Base-by-base conservation (phyloP, 75 land plant genomes). In the Isoetes taiwanensis region DNA sequence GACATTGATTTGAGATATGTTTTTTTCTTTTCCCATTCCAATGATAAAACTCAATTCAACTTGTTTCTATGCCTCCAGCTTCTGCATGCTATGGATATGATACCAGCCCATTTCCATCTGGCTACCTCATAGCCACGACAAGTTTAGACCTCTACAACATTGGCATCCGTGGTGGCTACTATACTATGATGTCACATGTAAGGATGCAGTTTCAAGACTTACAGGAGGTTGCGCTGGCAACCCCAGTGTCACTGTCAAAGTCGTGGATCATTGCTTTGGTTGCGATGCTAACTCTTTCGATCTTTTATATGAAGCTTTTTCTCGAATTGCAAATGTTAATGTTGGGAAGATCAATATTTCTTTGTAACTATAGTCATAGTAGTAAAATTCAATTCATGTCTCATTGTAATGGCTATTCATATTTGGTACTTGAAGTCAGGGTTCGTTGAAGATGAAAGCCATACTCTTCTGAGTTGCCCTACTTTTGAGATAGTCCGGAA, bases 61-160 rank as follows among this genome's bases (percentile, higher is more conserved):
- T n/a, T n/a, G n/a, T n/a, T n/a, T n/a, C n/a, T n/a, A n/a, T n/a
- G n/a, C n/a, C n/a, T n/a, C n/a, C 71, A 82, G 85, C 85, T 1
- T 72, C 79, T 0, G 62, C 52, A 0, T 82, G 85, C 57, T 67
- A 72, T 30, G 82, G 85, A 3, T 52, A 34, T 16, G 74, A 76
- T 29, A n/a, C 23, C 16, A 29, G 56, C 28, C 62, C 56, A 58
- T 66, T 82, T 43, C 82, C 82, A 16, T 17, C 76, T 11, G 60
- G 56, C 30, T 50, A 59, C 50, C 4, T 75, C 28, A 71, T 82
- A 31, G 85, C 66, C 9, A 61, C 78, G 39, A 78, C 76, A 16
- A 74, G 79, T 2, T 63, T 63, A 21, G 76, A 61, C 8, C 58
- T 78, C 29, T 82, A 67, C 79, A 71, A 82, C 67, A 64, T 64